Evolutionary conservation across 1,139 yeast species (phyloP).

Genomic region (Oligophagozyma castellii): DNA sequence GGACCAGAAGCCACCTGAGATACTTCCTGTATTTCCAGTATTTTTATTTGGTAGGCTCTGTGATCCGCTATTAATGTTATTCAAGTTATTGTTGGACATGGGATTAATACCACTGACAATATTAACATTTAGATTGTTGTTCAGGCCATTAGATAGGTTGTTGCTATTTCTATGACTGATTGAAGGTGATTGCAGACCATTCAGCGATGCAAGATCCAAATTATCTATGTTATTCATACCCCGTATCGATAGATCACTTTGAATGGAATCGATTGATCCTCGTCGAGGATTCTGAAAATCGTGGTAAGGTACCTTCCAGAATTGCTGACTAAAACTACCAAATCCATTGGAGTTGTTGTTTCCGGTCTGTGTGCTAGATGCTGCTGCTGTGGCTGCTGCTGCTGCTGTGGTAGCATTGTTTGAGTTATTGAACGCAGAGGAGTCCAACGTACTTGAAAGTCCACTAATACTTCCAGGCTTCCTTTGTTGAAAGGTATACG

Average conservation of each 20-base stretch:
- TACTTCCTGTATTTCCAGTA: too few species aligned
- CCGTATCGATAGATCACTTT: conserved; percentile 18
- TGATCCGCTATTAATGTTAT: too few species aligned
- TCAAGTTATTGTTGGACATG: too few species aligned
- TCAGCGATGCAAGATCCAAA: neutral
- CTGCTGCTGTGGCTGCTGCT: too few species aligned
- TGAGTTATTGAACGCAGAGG: neutral
- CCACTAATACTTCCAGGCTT: conserved; percentile 1
- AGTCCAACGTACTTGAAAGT: too few species aligned
- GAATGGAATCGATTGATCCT: conserved; percentile 19
- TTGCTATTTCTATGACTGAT: neutral
- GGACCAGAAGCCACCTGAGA: conserved; percentile 11
- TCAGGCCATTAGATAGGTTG: neutral
- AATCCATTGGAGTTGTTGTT: conserved; percentile 1
- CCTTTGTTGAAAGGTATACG: neutral
- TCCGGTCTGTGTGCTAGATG: neutral
- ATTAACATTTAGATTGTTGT: neutral
- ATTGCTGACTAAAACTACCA: conserved; percentile 10
- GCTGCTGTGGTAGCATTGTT: conserved; percentile 1
- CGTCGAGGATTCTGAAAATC: conserved; percentile 21
- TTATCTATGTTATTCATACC: conserved; percentile 4
- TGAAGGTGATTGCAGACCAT: neutral
- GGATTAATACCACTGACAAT: too few species aligned
- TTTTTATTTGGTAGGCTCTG: too few species aligned
- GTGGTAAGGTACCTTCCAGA: conserved; percentile 25